phyloP scores from a whole-genome alignment of 306 rosid genomes.

The Casuarina glauca region DNA sequence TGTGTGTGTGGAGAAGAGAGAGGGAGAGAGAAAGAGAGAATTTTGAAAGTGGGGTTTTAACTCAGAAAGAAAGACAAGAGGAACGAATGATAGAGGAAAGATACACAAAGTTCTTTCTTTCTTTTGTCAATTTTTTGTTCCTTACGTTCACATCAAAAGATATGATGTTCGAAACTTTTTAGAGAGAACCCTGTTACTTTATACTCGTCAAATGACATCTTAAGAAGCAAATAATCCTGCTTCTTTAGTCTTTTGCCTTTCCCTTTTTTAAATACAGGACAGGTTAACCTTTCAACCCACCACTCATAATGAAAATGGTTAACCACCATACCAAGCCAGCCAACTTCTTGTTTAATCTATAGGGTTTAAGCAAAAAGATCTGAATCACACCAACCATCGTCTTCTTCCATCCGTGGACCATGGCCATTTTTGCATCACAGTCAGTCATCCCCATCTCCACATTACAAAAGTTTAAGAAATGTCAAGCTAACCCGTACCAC shows the following conservation, averaged over 20 bases:
- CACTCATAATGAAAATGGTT: background rate
- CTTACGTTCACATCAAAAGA: background rate
- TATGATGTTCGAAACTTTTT: background rate
- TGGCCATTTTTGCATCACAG: background rate
- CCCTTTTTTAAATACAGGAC: background rate
- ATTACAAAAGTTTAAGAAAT: background rate
- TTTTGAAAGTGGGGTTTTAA: background rate
- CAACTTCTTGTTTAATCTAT: background rate
- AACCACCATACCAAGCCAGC: background rate
- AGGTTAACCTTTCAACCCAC: background rate
- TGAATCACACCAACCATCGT: background rate
- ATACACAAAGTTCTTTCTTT: background rate
- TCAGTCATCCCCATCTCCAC: background rate
- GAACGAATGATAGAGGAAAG: conserved; percentile 18
- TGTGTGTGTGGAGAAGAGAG: background rate
- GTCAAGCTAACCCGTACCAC: background rate
- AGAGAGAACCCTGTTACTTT: too few relatives aligned
- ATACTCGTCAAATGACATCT: too few relatives aligned
- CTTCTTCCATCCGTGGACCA: background rate
- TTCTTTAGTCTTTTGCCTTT: background rate
- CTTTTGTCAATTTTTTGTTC: background rate
- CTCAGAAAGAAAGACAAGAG: conserved; percentile 25
- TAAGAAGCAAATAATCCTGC: too few relatives aligned
- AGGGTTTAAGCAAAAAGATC: background rate
- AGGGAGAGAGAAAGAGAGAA: conserved; percentile 4